Base-by-base conservation (phyloP, 2,329 filamentous ascomycete species). In the Aspergillus pseudoviridinutans region DNA sequence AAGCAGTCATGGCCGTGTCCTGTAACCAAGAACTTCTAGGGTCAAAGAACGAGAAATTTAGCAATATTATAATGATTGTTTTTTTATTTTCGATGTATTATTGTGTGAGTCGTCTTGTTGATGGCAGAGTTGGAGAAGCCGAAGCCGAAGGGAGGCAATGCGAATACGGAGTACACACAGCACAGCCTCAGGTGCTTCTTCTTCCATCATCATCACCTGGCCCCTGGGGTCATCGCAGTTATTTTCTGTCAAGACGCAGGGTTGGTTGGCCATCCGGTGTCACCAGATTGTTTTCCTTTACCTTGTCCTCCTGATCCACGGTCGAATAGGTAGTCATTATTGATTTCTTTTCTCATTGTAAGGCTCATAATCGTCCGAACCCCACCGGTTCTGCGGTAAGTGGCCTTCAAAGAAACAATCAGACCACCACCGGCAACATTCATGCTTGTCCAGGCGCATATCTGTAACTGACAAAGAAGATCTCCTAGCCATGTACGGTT, bases 401-500 rank as follows among this genome's bases (percentile, higher is more conserved):
- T 25, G 32, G 32, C 32, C 14, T 14, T 24, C 10, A 12, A 47
- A 47, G 44, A 47, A 47, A 22, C 10, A 27, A 24, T 7, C n/a
- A 27, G 12, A 47, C 24, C 42, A 22, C 22, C 42, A 46, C 22
- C 44, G 10, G 10, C n/a, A n/a, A 22, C 27, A 25, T 47, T 12
- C 22, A 47, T 47, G 14, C 24, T 27, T 7, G 24, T 47, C 24
- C 22, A 47, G 22, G 8, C 8, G 22, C n/a, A 12, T 20, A 22
- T 44, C 41, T 24, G 10, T 20, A 44, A 44, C 41, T 47, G 44
- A 47, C 44, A 47, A 47, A 47, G 44, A 47, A 47, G 12, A 7
- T 22, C 32, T 51, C 25, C 22, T 35, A 58, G 65, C 49, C 25
- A 77, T 77, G 74, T 71, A 73, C 61, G 71, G 71, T 14, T 68